Conservation (phyloP, 768 basidiomycete genomes). For the Ramaria sp. region DNA sequence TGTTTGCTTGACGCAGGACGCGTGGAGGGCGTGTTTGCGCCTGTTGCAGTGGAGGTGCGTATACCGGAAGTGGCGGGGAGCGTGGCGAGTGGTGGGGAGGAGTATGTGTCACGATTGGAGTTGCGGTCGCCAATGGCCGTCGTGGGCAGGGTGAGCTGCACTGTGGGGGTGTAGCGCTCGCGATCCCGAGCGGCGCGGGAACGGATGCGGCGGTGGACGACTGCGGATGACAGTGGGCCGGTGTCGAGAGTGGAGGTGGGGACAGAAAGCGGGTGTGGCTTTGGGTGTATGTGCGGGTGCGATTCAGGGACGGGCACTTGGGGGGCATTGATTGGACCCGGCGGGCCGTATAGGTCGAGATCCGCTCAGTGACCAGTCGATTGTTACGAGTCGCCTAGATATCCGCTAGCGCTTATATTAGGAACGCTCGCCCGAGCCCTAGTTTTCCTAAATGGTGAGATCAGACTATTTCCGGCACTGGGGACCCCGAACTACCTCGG, state of each 20-base stretch:
- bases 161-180: not conserved
- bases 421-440: too few species aligned
- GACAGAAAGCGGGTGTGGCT: not conserved
- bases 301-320: not conserved
- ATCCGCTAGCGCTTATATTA: too few species aligned
- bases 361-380: too few species aligned
- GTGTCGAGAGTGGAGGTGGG: not conserved
- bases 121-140: too few species aligned
- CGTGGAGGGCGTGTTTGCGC: too few species aligned
- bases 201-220: not conserved
- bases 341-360: not conserved
- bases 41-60: too few species aligned
- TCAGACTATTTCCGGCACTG: too few species aligned
- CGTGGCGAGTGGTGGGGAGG: constrained; percentile 1
- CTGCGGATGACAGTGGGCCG: not conserved
- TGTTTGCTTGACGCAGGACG: too few species aligned
- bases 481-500: too few species aligned
- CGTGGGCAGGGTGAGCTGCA: not conserved
- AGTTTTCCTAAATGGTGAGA: too few species aligned
- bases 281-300: not conserved
- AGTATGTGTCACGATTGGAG: constrained; percentile 1
- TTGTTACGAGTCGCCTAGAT: too few species aligned
- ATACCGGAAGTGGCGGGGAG: too few species aligned
- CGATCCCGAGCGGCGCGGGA: not conserved
- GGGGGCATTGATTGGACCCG: not conserved